Evolutionary conservation across 495 filamentous ascomycete genomes (phyloP).

Genomic region (Ramalina peruviana): DNA sequence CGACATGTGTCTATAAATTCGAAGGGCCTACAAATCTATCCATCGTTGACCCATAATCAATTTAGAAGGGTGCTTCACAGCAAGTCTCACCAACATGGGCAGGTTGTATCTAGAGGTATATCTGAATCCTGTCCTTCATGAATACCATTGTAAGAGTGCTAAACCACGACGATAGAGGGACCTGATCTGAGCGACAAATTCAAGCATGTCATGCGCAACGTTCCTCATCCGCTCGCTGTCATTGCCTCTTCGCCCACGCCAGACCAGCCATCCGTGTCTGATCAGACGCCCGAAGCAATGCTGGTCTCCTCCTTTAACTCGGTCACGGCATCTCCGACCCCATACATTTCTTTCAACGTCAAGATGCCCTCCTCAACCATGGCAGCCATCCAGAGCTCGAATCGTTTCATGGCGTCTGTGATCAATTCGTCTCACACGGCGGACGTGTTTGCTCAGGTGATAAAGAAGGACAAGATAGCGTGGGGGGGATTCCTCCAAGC

Average conservation of each 20-base stretch:
- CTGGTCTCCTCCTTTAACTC: constrained; percentile 78
- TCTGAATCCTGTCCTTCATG: too few relatives aligned
- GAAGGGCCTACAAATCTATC: too few relatives aligned
- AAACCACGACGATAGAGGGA: too few relatives aligned
- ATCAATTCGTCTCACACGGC: constrained; percentile 24
- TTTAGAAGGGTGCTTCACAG: too few relatives aligned
- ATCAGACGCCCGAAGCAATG: constrained; percentile 37
- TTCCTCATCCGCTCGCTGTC: constrained; percentile 62
- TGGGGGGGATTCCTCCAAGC: background rate
- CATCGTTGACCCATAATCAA: too few relatives aligned
- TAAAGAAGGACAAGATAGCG: background rate
- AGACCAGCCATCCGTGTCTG: constrained; percentile 24
- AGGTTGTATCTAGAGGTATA: too few relatives aligned
- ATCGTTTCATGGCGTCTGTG: constrained; percentile 23
- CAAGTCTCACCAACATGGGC: too few relatives aligned
- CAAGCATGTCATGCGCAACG: constrained; percentile 46
- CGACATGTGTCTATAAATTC: too few relatives aligned
- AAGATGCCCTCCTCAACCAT: constrained; percentile 57
- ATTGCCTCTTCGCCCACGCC: constrained; percentile 35
- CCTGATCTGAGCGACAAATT: background rate
- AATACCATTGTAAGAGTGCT: too few relatives aligned
- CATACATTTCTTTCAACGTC: constrained; percentile 70
- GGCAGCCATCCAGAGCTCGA: constrained; percentile 39
- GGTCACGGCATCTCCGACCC: constrained; percentile 49
- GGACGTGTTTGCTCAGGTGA: constrained; percentile 30